Percentiles rank a stretch among this genome's conserved stretches.
phyloP scores from a whole-genome alignment of 2,329 filamentous ascomycete genomes.

The Cladorrhinum sp. region DNA sequence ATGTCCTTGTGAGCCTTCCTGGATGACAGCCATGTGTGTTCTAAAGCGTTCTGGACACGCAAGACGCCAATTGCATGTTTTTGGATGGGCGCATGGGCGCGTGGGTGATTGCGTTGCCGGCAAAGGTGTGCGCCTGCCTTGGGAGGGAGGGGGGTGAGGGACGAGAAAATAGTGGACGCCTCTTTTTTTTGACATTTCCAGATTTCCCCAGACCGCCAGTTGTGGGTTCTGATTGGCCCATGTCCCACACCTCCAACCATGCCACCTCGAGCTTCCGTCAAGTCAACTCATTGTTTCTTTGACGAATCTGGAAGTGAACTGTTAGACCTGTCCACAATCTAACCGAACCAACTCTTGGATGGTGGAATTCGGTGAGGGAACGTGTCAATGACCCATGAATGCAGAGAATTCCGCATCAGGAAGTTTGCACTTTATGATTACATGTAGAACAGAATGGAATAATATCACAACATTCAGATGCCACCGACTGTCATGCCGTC shows the following conservation, averaged over 20 bases:
- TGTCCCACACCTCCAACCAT: neutral
- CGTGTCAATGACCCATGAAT: too few species aligned
- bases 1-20: neutral
- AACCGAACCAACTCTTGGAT: too few species aligned
- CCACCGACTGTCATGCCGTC: conserved; percentile 21
- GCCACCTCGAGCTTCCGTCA: neutral
- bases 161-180: too few species aligned
- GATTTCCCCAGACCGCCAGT: neutral
- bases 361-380: too few species aligned
- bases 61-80: conserved; percentile 5
- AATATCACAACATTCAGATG: conserved; percentile 30
- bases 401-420: neutral
- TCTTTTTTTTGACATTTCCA: neutral
- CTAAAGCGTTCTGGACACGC: neutral
- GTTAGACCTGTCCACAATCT: too few species aligned
- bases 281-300: neutral
- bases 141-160: too few species aligned
- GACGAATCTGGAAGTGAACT: neutral
- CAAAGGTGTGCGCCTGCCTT: too few species aligned
- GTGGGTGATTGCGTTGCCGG: too few species aligned
- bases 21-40: neutral
- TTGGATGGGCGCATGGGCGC: neutral
- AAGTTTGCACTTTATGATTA: neutral
- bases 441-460: conserved; percentile 9
- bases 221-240: neutral